Conservation (phyloP, 768 basidiomycete species). For the Krasilnikovozyma curviuscula region DNA sequence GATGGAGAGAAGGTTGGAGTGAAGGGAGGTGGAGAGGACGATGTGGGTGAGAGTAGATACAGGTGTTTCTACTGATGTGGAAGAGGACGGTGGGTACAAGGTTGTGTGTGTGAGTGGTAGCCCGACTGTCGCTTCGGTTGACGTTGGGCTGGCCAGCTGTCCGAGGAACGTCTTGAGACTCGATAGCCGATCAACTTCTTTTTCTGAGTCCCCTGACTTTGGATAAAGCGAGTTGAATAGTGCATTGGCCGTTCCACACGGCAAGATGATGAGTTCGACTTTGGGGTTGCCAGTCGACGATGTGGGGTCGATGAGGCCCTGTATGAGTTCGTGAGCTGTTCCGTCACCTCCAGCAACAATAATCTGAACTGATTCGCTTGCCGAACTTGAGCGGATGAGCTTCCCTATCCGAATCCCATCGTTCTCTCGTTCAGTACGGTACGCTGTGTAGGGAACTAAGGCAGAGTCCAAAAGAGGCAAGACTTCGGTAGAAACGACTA, state of each 20-base stretch:
- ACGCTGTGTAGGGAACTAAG: no score
- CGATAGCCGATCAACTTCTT: not conserved
- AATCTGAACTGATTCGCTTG: no score
- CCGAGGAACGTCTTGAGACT: not conserved
- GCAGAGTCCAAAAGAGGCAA: no score
- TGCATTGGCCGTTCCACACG: slow-evolving; percentile 85
- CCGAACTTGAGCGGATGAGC: no score
- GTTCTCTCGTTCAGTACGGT: no score
- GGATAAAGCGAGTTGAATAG: slow-evolving; percentile 62
- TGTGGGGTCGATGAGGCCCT: no score
- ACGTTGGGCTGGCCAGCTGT: not conserved
- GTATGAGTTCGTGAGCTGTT: no score
- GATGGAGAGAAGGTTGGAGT: slow-evolving; percentile 55
- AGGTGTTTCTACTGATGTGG: not conserved
- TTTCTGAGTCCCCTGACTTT: not conserved
- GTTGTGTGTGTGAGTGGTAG: not conserved
- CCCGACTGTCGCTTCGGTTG: not conserved
- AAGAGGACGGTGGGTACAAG: not conserved
- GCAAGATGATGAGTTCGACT: slow-evolving; percentile 39
- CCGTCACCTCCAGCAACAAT: no score
- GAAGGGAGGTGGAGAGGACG: slow-evolving; percentile 66
- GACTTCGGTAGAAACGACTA: no score
- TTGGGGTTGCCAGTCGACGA: no score
- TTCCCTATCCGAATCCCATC: no score
- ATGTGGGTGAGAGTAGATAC: slow-evolving; percentile 37